Base-by-base conservation (phyloP, 352 stramenopile genomes). In the Phytopythium oedochilum region DNA sequence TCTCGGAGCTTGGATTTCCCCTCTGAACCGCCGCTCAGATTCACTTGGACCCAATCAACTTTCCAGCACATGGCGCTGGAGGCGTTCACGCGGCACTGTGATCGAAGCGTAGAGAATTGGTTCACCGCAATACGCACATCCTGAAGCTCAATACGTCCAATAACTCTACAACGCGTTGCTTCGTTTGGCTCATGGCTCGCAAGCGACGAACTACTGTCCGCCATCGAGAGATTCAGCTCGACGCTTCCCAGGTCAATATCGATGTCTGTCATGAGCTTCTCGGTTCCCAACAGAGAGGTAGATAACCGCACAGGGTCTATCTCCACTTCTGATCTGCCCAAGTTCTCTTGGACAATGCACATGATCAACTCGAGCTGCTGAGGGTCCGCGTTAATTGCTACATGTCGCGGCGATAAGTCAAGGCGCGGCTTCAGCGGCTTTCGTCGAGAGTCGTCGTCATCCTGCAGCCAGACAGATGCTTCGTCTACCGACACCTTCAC, bases 291-390 rank as follows among this genome's bases (percentile, higher is more conserved):
- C 47, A 47, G 2, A 34, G 6, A 51, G 46, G 12, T n/a, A 48
- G 17, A 26, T 23, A 34, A n/a, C 6, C 44, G 26, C 7, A 5
- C 23, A 5, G 1, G n/a, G 25, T 55, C 49, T 3, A 46, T 36
- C 18, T 43, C 2, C 18, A 66, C 23, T 36, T 79, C 62, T 15
- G 55, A 42, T 11, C 59, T 59, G 17, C 55, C 63, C 55, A 89
- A 76, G 51, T 91, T 89, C 42, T 89, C 80, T 28, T 84, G 66
- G 2, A 79, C 36, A 36, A 91, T 65, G 23, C 81, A 83, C n/a
- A 64, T 63, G 10, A 89, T 47, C 15, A 91, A 62, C 52, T 89
- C 74, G 4, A 90, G 52, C 34, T 90, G 80, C 28, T 83, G 75
- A 9, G 75, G 70, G 57, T 90, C 82, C 2, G 88, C 46, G 6